Percentiles rank a stretch among this genome's conserved stretches.
Conservation (phyloP, 2,329 filamentous ascomycete genomes). For the Alternaria solani region DNA sequence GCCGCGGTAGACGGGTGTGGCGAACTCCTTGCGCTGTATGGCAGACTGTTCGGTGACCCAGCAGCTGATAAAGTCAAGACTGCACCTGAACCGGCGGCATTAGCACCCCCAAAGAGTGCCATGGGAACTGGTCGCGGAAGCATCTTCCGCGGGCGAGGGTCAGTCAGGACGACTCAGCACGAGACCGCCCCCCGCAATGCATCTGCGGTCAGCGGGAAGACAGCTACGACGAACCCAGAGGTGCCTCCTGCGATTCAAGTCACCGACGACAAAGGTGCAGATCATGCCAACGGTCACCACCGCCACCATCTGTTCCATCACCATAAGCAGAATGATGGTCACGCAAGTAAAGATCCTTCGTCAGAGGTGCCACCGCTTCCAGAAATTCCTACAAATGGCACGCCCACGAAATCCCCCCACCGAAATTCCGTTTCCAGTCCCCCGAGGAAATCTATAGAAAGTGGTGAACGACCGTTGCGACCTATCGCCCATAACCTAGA, state of each 20-base stretch:
- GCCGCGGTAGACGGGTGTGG: constrained; percentile 87
- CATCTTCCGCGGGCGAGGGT: constrained; percentile 69
- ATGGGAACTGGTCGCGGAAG: constrained; percentile 76
- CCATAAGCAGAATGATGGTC: constrained; percentile 47
- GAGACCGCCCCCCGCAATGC: constrained; percentile 29
- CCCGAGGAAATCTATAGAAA: constrained; percentile 39
- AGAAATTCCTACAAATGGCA: constrained; percentile 29
- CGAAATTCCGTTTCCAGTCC: constrained; percentile 33
- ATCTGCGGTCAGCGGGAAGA: constrained; percentile 37
- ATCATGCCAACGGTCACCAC: constrained; percentile 47
- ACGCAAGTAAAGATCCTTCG: constrained; percentile 25
- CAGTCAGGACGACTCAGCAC: constrained; percentile 40
- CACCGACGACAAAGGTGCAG: constrained; percentile 66
- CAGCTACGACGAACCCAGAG: constrained; percentile 38
- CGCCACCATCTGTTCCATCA: constrained; percentile 45
- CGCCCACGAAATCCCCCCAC: constrained; percentile 27
- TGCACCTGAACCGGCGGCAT: constrained; percentile 55
- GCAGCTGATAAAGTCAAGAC: constrained; percentile 46
- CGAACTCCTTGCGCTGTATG: constrained; percentile 83
- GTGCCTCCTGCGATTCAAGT: constrained; percentile 77
- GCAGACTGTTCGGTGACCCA: constrained; percentile 77
- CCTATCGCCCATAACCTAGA: constrained; percentile 53
- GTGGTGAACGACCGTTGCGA: constrained; percentile 48
- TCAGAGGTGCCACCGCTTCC: constrained; percentile 38
- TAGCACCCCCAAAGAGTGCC: constrained; percentile 65